Evolutionary conservation across 805 yeast genomes (phyloP).

Genomic region (Helenozyma rhizophorensis): DNA sequence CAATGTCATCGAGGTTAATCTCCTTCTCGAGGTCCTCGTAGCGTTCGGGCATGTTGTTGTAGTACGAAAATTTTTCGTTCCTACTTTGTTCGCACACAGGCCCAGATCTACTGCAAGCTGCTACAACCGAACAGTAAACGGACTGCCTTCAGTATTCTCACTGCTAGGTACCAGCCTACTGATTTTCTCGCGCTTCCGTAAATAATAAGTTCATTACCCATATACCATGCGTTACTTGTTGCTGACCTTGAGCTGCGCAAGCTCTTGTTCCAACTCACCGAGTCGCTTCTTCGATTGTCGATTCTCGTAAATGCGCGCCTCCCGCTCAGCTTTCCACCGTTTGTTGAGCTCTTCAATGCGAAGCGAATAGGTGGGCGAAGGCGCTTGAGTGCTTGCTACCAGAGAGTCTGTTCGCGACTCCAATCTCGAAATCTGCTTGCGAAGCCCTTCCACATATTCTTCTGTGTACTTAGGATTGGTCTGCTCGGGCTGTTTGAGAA

Average conservation of each 20-base stretch:
- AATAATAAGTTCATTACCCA: too few relatives aligned
- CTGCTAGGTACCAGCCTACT: too few relatives aligned
- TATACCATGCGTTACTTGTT: neutral
- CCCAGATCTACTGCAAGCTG: too few relatives aligned
- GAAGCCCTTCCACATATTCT: slow-evolving; percentile 21
- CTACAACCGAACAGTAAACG: too few relatives aligned
- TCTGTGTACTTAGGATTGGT: slow-evolving; percentile 13
- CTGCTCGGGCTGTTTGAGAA: slow-evolving; percentile 19
- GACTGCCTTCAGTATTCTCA: too few relatives aligned
- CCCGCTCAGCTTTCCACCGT: slow-evolving; percentile 69
- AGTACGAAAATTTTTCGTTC: slow-evolving; percentile 8
- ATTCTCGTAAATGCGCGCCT: slow-evolving; percentile 59
- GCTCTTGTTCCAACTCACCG: slow-evolving; percentile 30
- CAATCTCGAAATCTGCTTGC: slow-evolving; percentile 13
- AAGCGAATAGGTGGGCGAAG: slow-evolving; percentile 37
- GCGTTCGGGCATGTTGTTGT: slow-evolving; percentile 10
- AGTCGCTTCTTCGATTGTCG: slow-evolving; percentile 51
- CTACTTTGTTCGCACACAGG: too few relatives aligned
- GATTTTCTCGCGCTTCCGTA: too few relatives aligned
- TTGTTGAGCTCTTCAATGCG: slow-evolving; percentile 59
- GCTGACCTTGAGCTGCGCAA: too few relatives aligned
- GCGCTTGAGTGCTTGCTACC: slow-evolving; percentile 8
- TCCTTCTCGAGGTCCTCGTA: slow-evolving; percentile 36
- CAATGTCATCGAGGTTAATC: slow-evolving; percentile 49
- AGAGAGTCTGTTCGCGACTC: slow-evolving; percentile 26